Percentiles rank a stretch among this genome's conserved stretches.
phyloP scores from a whole-genome alignment of 352 stramenopile genomes.

The Pythium periplocum region DNA sequence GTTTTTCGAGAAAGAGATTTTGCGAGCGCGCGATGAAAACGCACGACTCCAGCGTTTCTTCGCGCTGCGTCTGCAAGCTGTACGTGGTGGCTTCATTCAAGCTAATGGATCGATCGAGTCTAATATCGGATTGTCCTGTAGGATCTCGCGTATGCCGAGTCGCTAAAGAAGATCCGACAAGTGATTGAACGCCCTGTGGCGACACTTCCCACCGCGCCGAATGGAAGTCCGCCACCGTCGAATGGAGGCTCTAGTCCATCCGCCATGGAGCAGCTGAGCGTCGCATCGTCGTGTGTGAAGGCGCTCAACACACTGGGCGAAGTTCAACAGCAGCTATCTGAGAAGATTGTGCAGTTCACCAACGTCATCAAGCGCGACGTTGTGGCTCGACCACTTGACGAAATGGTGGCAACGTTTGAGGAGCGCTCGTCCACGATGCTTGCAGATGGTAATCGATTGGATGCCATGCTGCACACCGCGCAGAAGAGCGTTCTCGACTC shows the following conservation, averaged over 20 bases:
- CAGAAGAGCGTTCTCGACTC: slow-evolving; percentile 51
- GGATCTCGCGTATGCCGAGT: slow-evolving; percentile 73
- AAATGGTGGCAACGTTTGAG: slow-evolving; percentile 65
- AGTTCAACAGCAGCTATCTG: slow-evolving; percentile 68
- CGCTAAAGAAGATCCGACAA: slow-evolving; percentile 52
- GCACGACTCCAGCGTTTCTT: slow-evolving; percentile 65
- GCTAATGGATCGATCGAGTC: not conserved
- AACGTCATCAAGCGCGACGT: slow-evolving; percentile 71
- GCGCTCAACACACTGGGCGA: slow-evolving; percentile 58
- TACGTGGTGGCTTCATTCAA: slow-evolving; percentile 7
- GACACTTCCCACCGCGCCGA: slow-evolving; percentile 2
- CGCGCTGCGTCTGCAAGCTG: slow-evolving; percentile 49
- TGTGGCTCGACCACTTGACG: slow-evolving; percentile 52
- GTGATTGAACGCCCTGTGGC: slow-evolving; percentile 33
- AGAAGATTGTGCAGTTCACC: slow-evolving; percentile 76
- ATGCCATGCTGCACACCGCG: slow-evolving; percentile 45
- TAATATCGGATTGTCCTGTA: slow-evolving; percentile 4
- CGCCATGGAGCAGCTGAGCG: slow-evolving; percentile 16
- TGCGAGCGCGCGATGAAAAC: slow-evolving; percentile 60
- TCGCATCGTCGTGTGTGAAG: slow-evolving; percentile 54
- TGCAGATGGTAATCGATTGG: slow-evolving; percentile 44
- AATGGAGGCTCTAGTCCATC: not conserved
- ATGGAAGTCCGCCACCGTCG: slow-evolving; percentile 1
- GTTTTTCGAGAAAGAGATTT: slow-evolving; percentile 72
- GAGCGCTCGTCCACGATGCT: slow-evolving; percentile 49